phyloP scores from a whole-genome alignment of 2,329 filamentous ascomycete genomes.

The Pseudogymnoascus sp. region DNA sequence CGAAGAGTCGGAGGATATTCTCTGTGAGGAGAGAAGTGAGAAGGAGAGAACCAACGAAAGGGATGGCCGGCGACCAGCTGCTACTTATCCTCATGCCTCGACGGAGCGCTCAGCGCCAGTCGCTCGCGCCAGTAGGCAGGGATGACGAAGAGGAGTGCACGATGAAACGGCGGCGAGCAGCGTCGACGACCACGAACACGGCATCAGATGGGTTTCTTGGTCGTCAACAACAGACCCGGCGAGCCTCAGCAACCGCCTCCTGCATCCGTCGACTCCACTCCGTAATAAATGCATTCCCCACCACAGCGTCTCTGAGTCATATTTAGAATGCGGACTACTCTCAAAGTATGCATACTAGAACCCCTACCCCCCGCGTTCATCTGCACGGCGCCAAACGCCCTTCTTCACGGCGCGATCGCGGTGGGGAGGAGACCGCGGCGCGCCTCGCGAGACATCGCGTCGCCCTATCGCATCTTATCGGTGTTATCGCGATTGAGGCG shows the following conservation, averaged over 20 bases:
- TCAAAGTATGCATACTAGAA: background rate
- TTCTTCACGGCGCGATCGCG: background rate
- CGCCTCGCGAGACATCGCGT: background rate
- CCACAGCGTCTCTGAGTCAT: constrained; percentile 29
- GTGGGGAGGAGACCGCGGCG: background rate
- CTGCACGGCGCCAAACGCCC: background rate
- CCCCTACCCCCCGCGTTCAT: background rate
- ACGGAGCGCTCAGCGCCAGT: constrained; percentile 9
- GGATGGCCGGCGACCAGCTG: constrained; percentile 13
- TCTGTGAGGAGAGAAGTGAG: background rate
- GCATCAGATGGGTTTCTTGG: constrained; percentile 27
- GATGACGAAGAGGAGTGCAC: background rate
- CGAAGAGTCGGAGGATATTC: constrained; percentile 12
- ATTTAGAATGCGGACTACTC: constrained; percentile 18
- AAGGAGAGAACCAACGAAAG: background rate
- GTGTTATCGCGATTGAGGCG: background rate
- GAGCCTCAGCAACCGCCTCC: constrained; percentile 25
- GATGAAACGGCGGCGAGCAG: background rate
- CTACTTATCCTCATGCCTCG: constrained; percentile 26
- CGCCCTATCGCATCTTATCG: background rate
- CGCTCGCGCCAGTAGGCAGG: background rate
- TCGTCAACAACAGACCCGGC: constrained; percentile 27
- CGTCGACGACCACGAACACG: constrained; percentile 8
- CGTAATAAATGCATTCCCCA: constrained; percentile 7
- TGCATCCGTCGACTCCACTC: constrained; percentile 11